phyloP scores from a whole-genome alignment of 192 early-diverging fungal genomes.

The Coemansia sp. region DNA sequence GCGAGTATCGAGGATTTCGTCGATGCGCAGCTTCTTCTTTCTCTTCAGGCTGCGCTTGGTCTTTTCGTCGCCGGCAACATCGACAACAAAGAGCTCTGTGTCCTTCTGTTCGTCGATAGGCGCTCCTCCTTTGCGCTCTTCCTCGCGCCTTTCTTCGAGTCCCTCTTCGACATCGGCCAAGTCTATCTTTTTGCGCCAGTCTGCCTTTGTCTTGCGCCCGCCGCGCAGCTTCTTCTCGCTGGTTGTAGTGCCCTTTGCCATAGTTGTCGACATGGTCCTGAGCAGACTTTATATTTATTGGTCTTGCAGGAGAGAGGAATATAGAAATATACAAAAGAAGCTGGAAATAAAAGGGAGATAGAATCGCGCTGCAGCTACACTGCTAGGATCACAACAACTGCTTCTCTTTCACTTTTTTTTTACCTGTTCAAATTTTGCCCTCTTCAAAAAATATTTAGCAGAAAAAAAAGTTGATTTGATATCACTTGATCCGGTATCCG shows the following conservation, averaged over 20 bases:
- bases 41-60: constrained; percentile 12
- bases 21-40: constrained; percentile 64
- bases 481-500: neutral
- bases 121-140: constrained; percentile 60
- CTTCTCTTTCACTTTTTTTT: neutral
- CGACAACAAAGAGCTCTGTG: constrained; percentile 24
- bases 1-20: constrained; percentile 76
- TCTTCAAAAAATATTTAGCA: neutral
- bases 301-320: neutral
- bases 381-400: neutral
- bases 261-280: constrained; percentile 22
- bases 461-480: constrained; percentile 11
- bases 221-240: constrained; percentile 54
- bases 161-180: constrained; percentile 71
- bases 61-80: constrained; percentile 22
- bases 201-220: constrained; percentile 85
- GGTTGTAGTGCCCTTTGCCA: neutral
- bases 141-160: constrained; percentile 65
- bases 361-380: too few relatives aligned
- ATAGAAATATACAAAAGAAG: neutral
- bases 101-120: constrained; percentile 20
- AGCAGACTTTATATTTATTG: neutral
- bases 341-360: too few relatives aligned
- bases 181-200: constrained; percentile 92
- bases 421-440: neutral